Evolutionary conservation across 441 rosid genomes (phyloP), one percentile per base, ranked within the genome.

Genomic region (Raphanus hybrid): DNA sequence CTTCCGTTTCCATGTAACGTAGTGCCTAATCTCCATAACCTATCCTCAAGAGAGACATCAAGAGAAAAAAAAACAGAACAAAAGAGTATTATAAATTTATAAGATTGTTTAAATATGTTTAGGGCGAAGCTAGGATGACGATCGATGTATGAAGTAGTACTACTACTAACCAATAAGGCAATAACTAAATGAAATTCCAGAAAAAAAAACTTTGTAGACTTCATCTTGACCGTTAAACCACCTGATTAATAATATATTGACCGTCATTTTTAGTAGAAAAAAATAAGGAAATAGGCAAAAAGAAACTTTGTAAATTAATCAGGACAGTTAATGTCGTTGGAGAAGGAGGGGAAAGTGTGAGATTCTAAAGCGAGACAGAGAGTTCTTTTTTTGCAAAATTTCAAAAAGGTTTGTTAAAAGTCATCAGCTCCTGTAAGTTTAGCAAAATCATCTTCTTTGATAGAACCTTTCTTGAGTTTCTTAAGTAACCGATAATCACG

Each of bases 341-440:
- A 48, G 16, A 48, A 48, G 18, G 18, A 5, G 55, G 6, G 0
- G 16, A 14, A 48, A 48, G 55, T 48, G 18, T 5, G 55, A 48
- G 55, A 0, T n/a, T n/a, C n/a, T 16, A 48, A 48, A 48, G 8
- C 55, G 5, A 29, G 34, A 29, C 34, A 29, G 4, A 27, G 32
- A 3, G 26, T 23, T 23, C 26, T 23, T 4, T 29, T 41, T 41
- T 10, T 41, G 48, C 48, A 45, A 45, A 45, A 45, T 45, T 12
- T 45, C 52, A 41, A 45, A 11, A 11, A 10, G 55, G 59, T 29
- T 70, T 64, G 52, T 39, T 69, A 58, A 58, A 90, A 75, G 68
- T 94, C 97, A 63, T 90, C 93, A 2, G 85, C 86, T 79, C 97
- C 97, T 0, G 88, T 86, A 79, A 90, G 80, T 82, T 82, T 92